A percentile compares a stretch with the other conserved stretches of the same genome.
These are phyloP conservation scores for Penicillium diatomitis DNA, from an alignment of 495 filamentous ascomycete genomes.

Conservation along the genomic window DNA sequence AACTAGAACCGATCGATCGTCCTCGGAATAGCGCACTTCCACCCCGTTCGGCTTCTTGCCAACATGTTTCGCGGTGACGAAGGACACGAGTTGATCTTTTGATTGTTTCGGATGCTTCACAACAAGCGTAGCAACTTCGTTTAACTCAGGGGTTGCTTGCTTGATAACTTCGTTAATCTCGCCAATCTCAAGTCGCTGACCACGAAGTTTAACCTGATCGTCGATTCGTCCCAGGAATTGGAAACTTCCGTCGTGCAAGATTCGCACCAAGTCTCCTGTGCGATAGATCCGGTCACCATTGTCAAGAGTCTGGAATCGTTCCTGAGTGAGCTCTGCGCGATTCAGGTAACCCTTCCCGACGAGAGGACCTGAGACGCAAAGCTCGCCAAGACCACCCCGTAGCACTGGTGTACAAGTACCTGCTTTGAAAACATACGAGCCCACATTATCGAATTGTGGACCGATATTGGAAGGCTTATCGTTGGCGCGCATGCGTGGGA, in stretches of 20 bases:
- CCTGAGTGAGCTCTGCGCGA: slow-evolving; percentile 45
- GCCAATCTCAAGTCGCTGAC: slow-evolving; percentile 65
- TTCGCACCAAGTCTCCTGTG: slow-evolving; percentile 40
- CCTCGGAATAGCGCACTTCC: slow-evolving; percentile 8
- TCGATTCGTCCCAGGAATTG: slow-evolving; percentile 67
- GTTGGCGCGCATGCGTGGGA: slow-evolving; percentile 54
- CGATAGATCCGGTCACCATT: slow-evolving; percentile 35
- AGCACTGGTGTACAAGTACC: slow-evolving; percentile 60
- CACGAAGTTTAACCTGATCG: slow-evolving; percentile 72
- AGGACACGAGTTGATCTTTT: slow-evolving; percentile 35
- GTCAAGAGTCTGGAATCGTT: slow-evolving; percentile 29
- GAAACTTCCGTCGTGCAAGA: slow-evolving; percentile 37
- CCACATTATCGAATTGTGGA: slow-evolving; percentile 70
- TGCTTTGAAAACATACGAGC: slow-evolving; percentile 66
- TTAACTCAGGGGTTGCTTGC: slow-evolving; percentile 20
- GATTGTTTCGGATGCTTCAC: slow-evolving; percentile 34
- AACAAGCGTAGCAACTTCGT: slow-evolving; percentile 34
- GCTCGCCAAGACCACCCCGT: slow-evolving; percentile 73
- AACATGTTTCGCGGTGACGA: slow-evolving; percentile 13
- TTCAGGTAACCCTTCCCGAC: slow-evolving; percentile 86
- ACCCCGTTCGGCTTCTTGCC: slow-evolving; percentile 9
- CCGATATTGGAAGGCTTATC: slow-evolving; percentile 83
- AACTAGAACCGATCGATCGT: slow-evolving; percentile 7
- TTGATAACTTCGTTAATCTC: slow-evolving; percentile 57
- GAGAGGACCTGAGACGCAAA: slow-evolving; percentile 77